Base-by-base conservation (phyloP, 202 grass and related monocot genomes). In the Schoenoplectus triqueter region DNA sequence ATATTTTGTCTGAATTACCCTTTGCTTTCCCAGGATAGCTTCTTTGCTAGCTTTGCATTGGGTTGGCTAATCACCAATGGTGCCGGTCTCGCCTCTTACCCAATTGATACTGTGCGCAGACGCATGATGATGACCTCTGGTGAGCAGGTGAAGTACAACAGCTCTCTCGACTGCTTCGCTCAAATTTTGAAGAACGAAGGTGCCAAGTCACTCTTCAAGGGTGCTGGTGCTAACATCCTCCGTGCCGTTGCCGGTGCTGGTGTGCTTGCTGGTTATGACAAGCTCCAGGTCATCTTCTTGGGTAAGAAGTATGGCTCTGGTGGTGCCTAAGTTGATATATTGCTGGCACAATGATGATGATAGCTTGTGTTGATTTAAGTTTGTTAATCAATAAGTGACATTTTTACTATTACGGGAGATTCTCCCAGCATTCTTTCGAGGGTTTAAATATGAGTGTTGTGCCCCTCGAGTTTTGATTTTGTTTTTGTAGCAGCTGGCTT, bases 101-200 rank as follows among this genome's bases (percentile, higher is more conserved):
- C 93, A 39, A 88, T 95, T 50, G 93, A 95, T 61, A 95, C 93
- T 0, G 91, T 95, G 84, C 93, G 93, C 48, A 95, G 93, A 90
- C 84, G 93, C 66, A 95, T 95, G 93, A 95, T 95, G 93, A 95
- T 95, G 93, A 95, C 93, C 10, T 95, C 93, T 19, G 93, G 93
- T 50, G 93, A 93, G 45, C 87, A 89, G 0, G 93, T 95, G 72
- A 93, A 95, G 86, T 95, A 95, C 91, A 95, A 90, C 74, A 91
- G 91, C 87, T 95, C 93, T 9, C 2, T 95, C n/a, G 91, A 95
- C 13, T 91, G 91, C 1, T 93, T 95, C 57, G 17, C 76, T 39
- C 93, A 95, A 70, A 95, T 95, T 14, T 87, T 95, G 65, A 88
- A 88, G 78, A 95, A 90, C 3, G 93, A 95, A 68, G 93, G 93